These are phyloP conservation scores for Podosphaera xanthii DNA, from an alignment of 2,329 filamentous ascomycete species.

Conservation along the genomic window DNA sequence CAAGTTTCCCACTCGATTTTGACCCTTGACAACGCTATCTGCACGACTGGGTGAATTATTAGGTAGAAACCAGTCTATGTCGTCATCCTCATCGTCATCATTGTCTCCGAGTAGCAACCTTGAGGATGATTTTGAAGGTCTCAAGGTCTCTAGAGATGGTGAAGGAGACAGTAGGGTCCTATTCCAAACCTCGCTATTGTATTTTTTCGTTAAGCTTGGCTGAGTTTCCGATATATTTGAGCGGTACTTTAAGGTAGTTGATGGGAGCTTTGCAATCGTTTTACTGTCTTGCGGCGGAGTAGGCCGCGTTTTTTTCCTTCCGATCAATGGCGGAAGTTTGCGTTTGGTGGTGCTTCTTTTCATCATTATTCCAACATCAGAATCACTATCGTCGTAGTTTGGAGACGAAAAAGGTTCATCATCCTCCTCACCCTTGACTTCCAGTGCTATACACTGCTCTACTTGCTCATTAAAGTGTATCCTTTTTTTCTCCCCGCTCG, in stretches of 20 bases:
- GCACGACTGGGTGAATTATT: slow-evolving; percentile 11
- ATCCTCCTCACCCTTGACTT: slow-evolving; percentile 56
- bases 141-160: slow-evolving; percentile 58
- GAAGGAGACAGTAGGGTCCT: slow-evolving; percentile 30
- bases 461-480: slow-evolving; percentile 96
- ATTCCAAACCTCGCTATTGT: slow-evolving; percentile 26
- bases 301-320: slow-evolving; percentile 21
- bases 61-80: slow-evolving; percentile 27
- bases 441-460: slow-evolving; percentile 83
- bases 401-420: slow-evolving; percentile 27
- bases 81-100: slow-evolving; percentile 25
- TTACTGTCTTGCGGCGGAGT: slow-evolving; percentile 25
- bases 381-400: slow-evolving; percentile 33
- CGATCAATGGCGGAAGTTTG: slow-evolving; percentile 18
- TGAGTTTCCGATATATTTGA: slow-evolving; percentile 37
- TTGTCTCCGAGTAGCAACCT: slow-evolving; percentile 35
- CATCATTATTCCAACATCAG: slow-evolving; percentile 39
- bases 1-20: slow-evolving; percentile 12
- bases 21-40: slow-evolving; percentile 12
- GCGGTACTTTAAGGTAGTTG: slow-evolving; percentile 39
- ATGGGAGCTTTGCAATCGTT: slow-evolving; percentile 44
- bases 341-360: slow-evolving; percentile 40
- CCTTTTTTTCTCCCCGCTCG: slow-evolving; percentile 55
- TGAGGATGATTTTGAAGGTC: slow-evolving; percentile 35
- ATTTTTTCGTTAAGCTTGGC: slow-evolving; percentile 24